Evolutionary conservation across 169 alveolate species (phyloP).

Genomic region (Eimeria tenella): DNA sequence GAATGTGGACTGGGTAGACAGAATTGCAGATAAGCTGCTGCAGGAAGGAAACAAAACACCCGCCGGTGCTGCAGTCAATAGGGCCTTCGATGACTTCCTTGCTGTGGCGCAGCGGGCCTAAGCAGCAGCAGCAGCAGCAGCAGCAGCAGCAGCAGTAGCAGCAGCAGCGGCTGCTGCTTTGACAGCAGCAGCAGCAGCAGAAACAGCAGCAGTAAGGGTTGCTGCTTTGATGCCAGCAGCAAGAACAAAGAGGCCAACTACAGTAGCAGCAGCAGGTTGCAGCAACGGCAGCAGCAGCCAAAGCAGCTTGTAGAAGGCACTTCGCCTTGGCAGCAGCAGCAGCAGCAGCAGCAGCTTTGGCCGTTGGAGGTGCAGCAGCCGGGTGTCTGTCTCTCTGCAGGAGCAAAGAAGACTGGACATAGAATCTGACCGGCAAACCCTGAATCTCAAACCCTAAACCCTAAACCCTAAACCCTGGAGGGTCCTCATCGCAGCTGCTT

Average conservation of each 20-base stretch:
- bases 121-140: background rate
- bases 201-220: background rate
- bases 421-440: background rate
- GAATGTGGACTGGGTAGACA: conserved; percentile 27
- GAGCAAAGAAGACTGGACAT: too few species aligned
- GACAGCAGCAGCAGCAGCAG: conserved; percentile 10
- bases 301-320: background rate
- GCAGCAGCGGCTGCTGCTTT: background rate
- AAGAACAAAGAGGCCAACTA: background rate
- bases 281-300: background rate
- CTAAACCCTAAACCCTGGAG: conserved; percentile 29
- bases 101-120: conserved; percentile 22
- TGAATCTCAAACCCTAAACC: conserved; percentile 23
- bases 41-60: conserved; percentile 42
- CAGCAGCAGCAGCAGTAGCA: conserved; percentile 18
- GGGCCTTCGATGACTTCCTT: conserved; percentile 27
- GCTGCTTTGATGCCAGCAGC: background rate
- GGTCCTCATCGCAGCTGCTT: background rate
- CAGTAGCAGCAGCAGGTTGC: background rate
- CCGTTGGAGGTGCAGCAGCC: background rate
- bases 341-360: conserved; percentile 15
- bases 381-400: too few species aligned
- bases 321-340: background rate
- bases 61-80: conserved; percentile 48
- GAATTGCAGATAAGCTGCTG: conserved; percentile 29